phyloP scores from a whole-genome alignment of 1,284 basidiomycete species.

The Pulveroboletus sp. region DNA sequence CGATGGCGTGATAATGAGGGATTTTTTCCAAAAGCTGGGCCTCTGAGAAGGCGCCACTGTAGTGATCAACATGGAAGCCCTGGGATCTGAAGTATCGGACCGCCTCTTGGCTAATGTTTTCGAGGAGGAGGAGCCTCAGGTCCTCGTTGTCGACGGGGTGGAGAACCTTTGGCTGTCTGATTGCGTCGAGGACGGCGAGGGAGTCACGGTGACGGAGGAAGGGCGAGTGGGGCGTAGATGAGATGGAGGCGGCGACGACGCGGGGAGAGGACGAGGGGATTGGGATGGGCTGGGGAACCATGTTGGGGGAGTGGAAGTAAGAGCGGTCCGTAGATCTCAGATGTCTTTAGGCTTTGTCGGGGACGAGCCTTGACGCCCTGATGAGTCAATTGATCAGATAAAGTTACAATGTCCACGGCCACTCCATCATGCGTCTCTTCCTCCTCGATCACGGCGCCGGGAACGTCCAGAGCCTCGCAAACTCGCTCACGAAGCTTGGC shows the following conservation, averaged over 20 bases:
- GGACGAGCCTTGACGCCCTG: too few relatives aligned
- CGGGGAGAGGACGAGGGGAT: constrained; percentile 39
- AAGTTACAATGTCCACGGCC: background rate
- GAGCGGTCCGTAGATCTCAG: constrained; percentile 18
- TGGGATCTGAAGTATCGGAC: constrained; percentile 80
- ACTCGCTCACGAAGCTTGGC: constrained; percentile 87
- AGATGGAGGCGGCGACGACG: constrained; percentile 51
- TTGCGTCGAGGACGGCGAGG: constrained; percentile 18
- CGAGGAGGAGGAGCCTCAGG: constrained; percentile 80
- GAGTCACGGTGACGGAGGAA: constrained; percentile 40
- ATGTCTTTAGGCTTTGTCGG: background rate
- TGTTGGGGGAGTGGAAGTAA: constrained; percentile 20
- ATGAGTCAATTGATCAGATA: background rate
- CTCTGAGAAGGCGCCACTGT: constrained; percentile 85
- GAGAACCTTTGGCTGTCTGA: constrained; percentile 66
- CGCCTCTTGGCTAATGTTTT: constrained; percentile 95
- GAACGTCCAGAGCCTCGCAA: constrained; percentile 92
- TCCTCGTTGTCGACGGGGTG: constrained; percentile 79
- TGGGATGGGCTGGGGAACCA: constrained; percentile 40
- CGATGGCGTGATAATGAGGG: constrained; percentile 89
- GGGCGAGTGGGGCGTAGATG: constrained; percentile 40
- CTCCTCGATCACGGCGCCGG: constrained; percentile 96
- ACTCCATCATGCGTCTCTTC: constrained; percentile 64
- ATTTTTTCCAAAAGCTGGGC: constrained; percentile 90
- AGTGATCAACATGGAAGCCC: constrained; percentile 94